Conservation (phyloP, 495 filamentous ascomycete species). For the Polyplosphaeria fusca region DNA sequence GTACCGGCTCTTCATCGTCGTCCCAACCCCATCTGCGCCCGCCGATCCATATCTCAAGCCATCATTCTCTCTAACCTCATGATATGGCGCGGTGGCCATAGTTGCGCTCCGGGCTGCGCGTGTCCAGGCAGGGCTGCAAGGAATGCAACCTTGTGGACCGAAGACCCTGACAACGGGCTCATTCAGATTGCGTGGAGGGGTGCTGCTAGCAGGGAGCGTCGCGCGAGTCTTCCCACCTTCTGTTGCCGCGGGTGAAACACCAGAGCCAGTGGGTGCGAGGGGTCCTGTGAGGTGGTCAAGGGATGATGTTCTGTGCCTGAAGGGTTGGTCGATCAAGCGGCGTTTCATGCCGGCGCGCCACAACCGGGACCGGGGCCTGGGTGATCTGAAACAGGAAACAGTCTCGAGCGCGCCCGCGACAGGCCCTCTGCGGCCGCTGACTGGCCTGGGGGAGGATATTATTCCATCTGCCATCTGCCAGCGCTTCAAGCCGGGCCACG, state of each 20-base stretch:
- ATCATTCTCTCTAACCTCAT: slow-evolving; percentile 30
- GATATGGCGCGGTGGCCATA: slow-evolving; percentile 17
- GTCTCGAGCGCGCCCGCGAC: slow-evolving; percentile 5
- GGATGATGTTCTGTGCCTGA: slow-evolving; percentile 15
- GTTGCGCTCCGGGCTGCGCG: slow-evolving; percentile 12
- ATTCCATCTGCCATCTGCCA: background rate
- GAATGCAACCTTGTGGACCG: slow-evolving; percentile 29
- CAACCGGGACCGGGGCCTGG: slow-evolving; percentile 8
- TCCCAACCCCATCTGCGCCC: slow-evolving; percentile 8
- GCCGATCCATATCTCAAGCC: slow-evolving; percentile 15
- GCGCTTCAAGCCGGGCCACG: slow-evolving; percentile 6
- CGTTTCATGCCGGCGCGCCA: slow-evolving; percentile 6
- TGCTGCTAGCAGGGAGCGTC: slow-evolving; percentile 16
- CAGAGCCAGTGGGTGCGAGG: slow-evolving; percentile 27
- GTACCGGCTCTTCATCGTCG: slow-evolving; percentile 16
- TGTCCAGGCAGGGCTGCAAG: slow-evolving; percentile 16
- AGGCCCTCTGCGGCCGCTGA: background rate
- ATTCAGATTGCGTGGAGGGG: slow-evolving; percentile 1
- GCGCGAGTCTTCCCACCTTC: slow-evolving; percentile 17
- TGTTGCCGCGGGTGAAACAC: slow-evolving; percentile 31
- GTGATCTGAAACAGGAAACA: slow-evolving; percentile 22
- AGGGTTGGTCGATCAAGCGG: slow-evolving; percentile 7
- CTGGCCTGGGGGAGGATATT: slow-evolving; percentile 1
- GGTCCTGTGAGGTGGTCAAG: slow-evolving; percentile 17
- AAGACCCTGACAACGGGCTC: slow-evolving; percentile 7